phyloP scores from a whole-genome alignment of 2,329 filamentous ascomycete genomes.

The Penicillium griseofulvum region DNA sequence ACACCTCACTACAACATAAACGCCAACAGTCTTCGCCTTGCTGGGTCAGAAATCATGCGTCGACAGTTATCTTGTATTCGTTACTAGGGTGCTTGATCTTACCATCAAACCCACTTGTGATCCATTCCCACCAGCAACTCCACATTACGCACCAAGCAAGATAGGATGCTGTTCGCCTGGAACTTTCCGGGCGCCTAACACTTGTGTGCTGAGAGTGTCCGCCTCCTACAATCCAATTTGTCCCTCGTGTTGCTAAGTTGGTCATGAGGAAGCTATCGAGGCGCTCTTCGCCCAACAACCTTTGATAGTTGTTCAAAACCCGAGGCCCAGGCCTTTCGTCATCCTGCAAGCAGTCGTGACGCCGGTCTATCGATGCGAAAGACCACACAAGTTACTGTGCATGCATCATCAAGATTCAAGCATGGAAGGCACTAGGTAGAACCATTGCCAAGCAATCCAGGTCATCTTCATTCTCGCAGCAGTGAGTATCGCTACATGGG shows the following conservation, averaged over 20 bases:
- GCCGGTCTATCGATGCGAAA: no score
- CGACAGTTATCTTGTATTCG: neutral
- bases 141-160: neutral
- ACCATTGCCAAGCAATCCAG: neutral
- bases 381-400: no score
- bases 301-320: neutral
- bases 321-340: neutral
- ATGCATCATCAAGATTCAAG: neutral
- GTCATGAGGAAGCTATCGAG: neutral
- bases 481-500: neutral
- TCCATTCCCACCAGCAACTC: no score
- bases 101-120: neutral
- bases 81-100: neutral
- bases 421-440: neutral
- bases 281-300: neutral
- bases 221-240: neutral
- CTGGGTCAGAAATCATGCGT: neutral
- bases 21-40: neutral
- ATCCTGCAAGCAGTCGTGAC: no score
- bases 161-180: neutral
- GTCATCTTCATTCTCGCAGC: neutral
- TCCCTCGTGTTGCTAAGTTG: neutral
- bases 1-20: neutral
- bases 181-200: no score
- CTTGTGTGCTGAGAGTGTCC: neutral